These are phyloP conservation scores for Crassisporium funariophilum DNA, from an alignment of 768 basidiomycete species.

Conservation along the genomic window DNA sequence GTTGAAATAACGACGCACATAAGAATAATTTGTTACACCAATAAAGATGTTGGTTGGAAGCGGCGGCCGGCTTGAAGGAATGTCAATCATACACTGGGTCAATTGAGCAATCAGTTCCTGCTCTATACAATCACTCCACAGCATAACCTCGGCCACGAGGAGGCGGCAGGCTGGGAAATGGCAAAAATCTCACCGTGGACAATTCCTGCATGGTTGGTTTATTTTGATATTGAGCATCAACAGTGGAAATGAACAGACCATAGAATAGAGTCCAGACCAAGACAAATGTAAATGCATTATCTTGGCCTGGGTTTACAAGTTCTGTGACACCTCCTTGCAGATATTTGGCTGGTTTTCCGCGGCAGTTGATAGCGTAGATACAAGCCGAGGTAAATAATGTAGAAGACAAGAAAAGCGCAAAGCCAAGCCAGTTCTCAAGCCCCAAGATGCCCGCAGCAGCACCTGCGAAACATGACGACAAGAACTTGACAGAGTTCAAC, in stretches of 20 bases:
- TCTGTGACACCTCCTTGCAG: slow-evolving; percentile 61
- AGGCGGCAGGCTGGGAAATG: neutral
- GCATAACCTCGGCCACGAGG: slow-evolving; percentile 9
- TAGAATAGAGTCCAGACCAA: slow-evolving; percentile 94
- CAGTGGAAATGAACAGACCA: slow-evolving; percentile 46
- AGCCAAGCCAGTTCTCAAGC: slow-evolving; percentile 82
- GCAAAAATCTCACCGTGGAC: slow-evolving; percentile 48
- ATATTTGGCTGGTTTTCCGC: slow-evolving; percentile 63
- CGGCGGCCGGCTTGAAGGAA: neutral
- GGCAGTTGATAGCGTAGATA: slow-evolving; percentile 73
- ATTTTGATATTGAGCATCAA: neutral
- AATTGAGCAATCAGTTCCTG: neutral
- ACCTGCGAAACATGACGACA: slow-evolving; percentile 84
- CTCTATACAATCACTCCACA: too few species aligned
- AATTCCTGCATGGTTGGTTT: slow-evolving; percentile 35
- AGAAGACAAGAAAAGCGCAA: slow-evolving; percentile 71
- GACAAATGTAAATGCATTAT: slow-evolving; percentile 89
- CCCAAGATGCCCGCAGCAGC: slow-evolving; percentile 89
- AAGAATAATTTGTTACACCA: too few species aligned
- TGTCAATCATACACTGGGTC: slow-evolving; percentile 18
- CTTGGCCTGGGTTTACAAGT: slow-evolving; percentile 82
- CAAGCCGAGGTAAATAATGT: slow-evolving; percentile 67
- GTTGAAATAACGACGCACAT: too few species aligned
- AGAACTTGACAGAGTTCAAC: slow-evolving; percentile 71
- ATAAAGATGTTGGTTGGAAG: too few species aligned